These are phyloP conservation scores for Aphanomyces invadans DNA, from an alignment of 352 stramenopile species.

Conservation along the genomic window DNA sequence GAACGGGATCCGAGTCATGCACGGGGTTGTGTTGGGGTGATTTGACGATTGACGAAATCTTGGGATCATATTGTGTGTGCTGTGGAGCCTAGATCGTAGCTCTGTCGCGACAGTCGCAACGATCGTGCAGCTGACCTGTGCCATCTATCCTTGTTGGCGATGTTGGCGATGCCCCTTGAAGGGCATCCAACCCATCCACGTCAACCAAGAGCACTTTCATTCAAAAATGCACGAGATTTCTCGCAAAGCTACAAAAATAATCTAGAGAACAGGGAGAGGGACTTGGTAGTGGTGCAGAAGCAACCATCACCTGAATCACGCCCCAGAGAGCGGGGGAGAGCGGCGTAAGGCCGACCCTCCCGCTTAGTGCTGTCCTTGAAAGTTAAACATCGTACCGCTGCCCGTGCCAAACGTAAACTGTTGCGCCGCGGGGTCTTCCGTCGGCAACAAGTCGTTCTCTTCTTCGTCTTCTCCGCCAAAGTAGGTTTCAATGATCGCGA, in stretches of 20 bases:
- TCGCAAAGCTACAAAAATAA: neutral
- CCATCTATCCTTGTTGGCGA: no score
- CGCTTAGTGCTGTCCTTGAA: conserved; percentile 18
- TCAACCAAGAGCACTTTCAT: no score
- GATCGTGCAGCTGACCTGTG: no score
- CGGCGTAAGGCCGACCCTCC: neutral
- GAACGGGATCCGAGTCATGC: no score
- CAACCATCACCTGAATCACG: neutral
- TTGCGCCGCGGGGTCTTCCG: conserved; percentile 38
- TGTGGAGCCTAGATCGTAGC: no score
- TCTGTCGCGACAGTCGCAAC: no score
- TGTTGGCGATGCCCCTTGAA: no score
- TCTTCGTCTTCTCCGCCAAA: conserved; percentile 97
- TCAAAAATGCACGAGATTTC: neutral
- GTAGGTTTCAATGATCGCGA: conserved; percentile 95
- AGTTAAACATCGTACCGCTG: conserved; percentile 24
- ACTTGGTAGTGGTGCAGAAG: conserved; percentile 9
- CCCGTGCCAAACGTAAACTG: conserved; percentile 65
- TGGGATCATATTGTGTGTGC: no score
- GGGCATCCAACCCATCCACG: no score
- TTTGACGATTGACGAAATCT: no score
- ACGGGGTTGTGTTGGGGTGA: no score
- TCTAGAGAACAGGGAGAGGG: neutral
- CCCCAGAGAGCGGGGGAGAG: neutral
- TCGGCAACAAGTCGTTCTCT: conserved; percentile 38